Evolutionary conservation across 768 basidiomycete genomes (phyloP).

Genomic region (Boletus pseudo-olivaceus): DNA sequence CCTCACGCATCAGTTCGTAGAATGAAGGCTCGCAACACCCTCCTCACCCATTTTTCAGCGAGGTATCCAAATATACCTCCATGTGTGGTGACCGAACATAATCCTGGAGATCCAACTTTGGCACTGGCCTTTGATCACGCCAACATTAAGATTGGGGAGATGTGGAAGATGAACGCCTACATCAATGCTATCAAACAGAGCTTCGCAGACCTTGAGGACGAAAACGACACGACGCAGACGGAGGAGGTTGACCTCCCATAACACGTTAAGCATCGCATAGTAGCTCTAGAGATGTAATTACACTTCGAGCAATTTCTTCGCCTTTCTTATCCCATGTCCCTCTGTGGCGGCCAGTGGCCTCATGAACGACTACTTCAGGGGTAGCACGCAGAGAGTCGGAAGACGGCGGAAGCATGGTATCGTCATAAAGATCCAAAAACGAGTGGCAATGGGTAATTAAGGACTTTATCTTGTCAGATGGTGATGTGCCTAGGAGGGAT

Average conservation of each 20-base stretch:
- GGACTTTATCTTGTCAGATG: slow-evolving; percentile 27
- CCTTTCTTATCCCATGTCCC: slow-evolving; percentile 32
- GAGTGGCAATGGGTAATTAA: slow-evolving; percentile 37
- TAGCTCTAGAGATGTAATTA: slow-evolving; percentile 52
- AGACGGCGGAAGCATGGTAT: slow-evolving; percentile 28
- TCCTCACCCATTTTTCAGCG: slow-evolving; percentile 96
- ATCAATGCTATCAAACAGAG: slow-evolving; percentile 64
- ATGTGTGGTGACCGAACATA: slow-evolving; percentile 25
- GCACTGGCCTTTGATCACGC: slow-evolving; percentile 83
- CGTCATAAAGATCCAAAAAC: slow-evolving; percentile 41
- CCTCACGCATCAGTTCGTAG: slow-evolving; percentile 35
- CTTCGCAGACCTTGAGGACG: slow-evolving; percentile 52
- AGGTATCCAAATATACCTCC: slow-evolving; percentile 86
- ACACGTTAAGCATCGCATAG: slow-evolving; percentile 6
- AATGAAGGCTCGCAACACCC: slow-evolving; percentile 79
- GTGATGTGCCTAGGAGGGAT: slow-evolving; percentile 33
- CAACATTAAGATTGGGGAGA: slow-evolving; percentile 65
- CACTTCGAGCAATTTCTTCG: slow-evolving; percentile 42
- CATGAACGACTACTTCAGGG: slow-evolving; percentile 5
- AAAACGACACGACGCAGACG: slow-evolving; percentile 24
- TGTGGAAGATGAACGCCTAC: slow-evolving; percentile 86
- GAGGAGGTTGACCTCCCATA: slow-evolving; percentile 22
- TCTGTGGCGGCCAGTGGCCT: slow-evolving; percentile 1
- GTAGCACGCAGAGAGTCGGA: slow-evolving; percentile 6
- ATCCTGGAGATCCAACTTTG: slow-evolving; percentile 43